These are phyloP conservation scores for Leucocoprinus leucothites DNA, from an alignment of 768 basidiomycete genomes.

Conservation along the genomic window DNA sequence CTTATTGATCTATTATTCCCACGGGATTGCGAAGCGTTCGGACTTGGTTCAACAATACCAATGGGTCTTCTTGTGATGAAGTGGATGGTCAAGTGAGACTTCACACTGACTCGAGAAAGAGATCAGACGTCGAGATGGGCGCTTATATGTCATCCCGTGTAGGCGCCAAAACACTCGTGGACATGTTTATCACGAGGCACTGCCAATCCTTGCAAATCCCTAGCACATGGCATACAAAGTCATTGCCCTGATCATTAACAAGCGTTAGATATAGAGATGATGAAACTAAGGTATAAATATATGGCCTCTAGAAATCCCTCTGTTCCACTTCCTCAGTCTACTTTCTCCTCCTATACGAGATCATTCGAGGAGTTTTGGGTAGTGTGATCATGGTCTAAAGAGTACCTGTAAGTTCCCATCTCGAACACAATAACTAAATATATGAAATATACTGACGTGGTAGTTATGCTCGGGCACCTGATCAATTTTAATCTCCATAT, in stretches of 20 bases:
- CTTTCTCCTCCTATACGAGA: conserved; percentile 66
- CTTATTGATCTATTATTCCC: no score
- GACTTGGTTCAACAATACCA: no score
- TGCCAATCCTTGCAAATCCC: no score
- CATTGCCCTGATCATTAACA: background rate
- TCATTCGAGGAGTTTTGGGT: conserved; percentile 66
- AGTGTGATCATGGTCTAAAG: conserved; percentile 90
- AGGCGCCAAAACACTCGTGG: no score
- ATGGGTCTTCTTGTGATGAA: no score
- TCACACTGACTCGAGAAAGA: no score
- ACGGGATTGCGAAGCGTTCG: no score
- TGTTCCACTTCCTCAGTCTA: conserved; percentile 30
- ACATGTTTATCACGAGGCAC: no score
- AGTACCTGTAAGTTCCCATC: background rate
- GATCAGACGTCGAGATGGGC: no score
- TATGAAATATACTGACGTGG: conserved; percentile 54
- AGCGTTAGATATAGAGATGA: background rate
- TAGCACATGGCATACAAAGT: background rate
- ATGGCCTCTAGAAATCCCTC: background rate
- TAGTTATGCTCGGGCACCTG: conserved; percentile 84
- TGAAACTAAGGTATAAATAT: conserved; percentile 5
- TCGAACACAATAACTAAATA: background rate
- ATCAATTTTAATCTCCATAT: conserved; percentile 71
- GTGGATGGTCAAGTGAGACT: no score
- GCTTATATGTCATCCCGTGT: no score